Evolutionary conservation across 2,329 filamentous ascomycete species (phyloP).

Genomic region (Penicillium sp.): DNA sequence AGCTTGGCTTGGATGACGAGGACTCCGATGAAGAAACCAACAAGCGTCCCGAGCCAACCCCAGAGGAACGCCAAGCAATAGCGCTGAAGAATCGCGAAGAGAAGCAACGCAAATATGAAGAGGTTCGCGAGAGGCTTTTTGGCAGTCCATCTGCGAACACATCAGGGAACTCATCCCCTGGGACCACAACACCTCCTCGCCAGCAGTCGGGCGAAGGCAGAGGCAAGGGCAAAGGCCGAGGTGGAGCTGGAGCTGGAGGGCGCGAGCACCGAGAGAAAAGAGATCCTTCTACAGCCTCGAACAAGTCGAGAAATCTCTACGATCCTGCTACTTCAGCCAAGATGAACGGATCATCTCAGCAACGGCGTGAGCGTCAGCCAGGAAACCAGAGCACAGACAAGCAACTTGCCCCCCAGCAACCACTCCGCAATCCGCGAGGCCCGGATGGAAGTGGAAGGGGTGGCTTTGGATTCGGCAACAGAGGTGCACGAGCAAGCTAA

Average conservation of each 20-base stretch:
- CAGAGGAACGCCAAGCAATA: conserved; percentile 77
- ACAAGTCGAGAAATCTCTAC: conserved; percentile 65
- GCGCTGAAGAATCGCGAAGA: conserved; percentile 82
- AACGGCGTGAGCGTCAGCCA: conserved; percentile 47
- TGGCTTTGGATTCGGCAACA: conserved; percentile 74
- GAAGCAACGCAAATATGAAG: conserved; percentile 88
- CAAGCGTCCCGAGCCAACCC: conserved; percentile 66
- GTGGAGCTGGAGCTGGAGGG: conserved; percentile 46
- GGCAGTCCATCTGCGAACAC: conserved; percentile 57
- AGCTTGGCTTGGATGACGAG: conserved; percentile 51
- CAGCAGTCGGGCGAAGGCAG: conserved; percentile 38
- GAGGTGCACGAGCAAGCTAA: conserved; percentile 58
- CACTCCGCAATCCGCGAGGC: conserved; percentile 74
- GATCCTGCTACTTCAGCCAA: conserved; percentile 75
- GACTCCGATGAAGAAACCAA: conserved; percentile 67
- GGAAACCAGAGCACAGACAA: conserved; percentile 44
- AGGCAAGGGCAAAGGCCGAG: conserved; percentile 54
- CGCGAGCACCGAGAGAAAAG: conserved; percentile 40
- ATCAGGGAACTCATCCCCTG: conserved; percentile 65
- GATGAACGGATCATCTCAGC: conserved; percentile 57
- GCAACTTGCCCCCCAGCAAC: conserved; percentile 53
- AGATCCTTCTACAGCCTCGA: conserved; percentile 43
- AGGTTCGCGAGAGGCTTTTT: conserved; percentile 85
- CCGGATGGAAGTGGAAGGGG: conserved; percentile 77
- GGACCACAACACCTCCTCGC: conserved; percentile 64